phyloP scores from a whole-genome alignment of 1,139 yeast genomes.

The Sugiyamaella castrensis region DNA sequence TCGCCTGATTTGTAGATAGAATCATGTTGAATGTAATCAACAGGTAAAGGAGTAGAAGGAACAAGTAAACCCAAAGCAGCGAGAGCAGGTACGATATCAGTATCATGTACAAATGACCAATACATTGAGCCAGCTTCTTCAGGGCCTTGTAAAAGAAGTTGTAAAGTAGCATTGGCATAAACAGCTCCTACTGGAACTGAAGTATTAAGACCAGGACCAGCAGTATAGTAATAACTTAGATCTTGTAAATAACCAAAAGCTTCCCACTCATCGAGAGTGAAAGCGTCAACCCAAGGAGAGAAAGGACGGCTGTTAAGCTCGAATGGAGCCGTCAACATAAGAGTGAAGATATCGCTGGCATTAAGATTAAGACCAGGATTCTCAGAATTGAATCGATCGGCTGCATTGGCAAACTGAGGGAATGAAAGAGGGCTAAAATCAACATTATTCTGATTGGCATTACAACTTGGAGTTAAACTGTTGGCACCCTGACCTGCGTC shows the following conservation, averaged over 20 bases:
- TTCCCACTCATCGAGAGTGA: slow-evolving; percentile 55
- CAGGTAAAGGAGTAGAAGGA: slow-evolving; percentile 39
- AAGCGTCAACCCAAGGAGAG: slow-evolving; percentile 55
- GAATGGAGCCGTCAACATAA: slow-evolving; percentile 54
- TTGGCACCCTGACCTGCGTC: slow-evolving; percentile 41
- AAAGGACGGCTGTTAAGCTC: slow-evolving; percentile 54
- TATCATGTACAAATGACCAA: slow-evolving; percentile 57
- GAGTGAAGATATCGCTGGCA: slow-evolving; percentile 41
- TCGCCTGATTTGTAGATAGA: slow-evolving; percentile 47
- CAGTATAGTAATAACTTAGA: slow-evolving; percentile 48
- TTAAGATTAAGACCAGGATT: slow-evolving; percentile 46
- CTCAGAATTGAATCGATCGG: slow-evolving; percentile 39
- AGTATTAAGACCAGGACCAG: slow-evolving; percentile 53
- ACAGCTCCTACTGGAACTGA: slow-evolving; percentile 49
- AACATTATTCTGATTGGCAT: slow-evolving; percentile 38
- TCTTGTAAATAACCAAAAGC: slow-evolving; percentile 48
- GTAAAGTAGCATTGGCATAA: slow-evolving; percentile 49
- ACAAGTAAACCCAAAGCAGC: slow-evolving; percentile 51
- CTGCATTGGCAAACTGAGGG: slow-evolving; percentile 40
- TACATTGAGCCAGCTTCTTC: slow-evolving; percentile 37
- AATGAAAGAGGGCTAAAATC: slow-evolving; percentile 10
- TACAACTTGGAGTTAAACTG: slow-evolving; percentile 39
- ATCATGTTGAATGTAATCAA: slow-evolving; percentile 40
- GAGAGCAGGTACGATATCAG: slow-evolving; percentile 50
- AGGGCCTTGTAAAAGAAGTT: slow-evolving; percentile 43